Evolutionary conservation across 345 rosid genomes (phyloP), one percentile per base, ranked within the genome.

Genomic region (Rhodamnia rubescens): DNA sequence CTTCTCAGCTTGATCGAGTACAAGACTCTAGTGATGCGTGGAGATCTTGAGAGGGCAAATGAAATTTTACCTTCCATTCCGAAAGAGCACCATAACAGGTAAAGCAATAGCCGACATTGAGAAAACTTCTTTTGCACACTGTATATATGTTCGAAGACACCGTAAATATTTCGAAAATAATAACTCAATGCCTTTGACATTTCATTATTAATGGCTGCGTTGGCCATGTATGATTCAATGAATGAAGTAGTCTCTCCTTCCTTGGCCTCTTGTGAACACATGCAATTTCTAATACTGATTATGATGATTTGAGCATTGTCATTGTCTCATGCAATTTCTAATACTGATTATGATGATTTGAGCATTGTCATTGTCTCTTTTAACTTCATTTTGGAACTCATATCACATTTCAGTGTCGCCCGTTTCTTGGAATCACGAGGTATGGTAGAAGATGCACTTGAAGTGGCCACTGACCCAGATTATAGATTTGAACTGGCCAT

Each of bases 401-500:
- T 86, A 89, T 84, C 85, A 81, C 61, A 86, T 90, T 88, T 86
- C 85, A 98, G 99, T 89, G 99, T 98, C 91, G 99, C 99, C 82
- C 99, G 87, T 86, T 98, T 98, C 93, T 90, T 98, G 96, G 99
- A 98, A 92, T 95, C 99, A 59, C 94, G 99, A 74, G 98, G 98
- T 82, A 98, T 98, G 99, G 87, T 98, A 84, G 98, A 98, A 91
- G 94, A 94, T 75, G 99, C 99, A 87, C 87, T 98, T 83, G 99
- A 96, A 90, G 98, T 96, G 88, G 99, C 99, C n/a, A 96, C 97
- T 12, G 99, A 98, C 84, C 98, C 99, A 87, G 99, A 98, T 90
- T 98, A 98, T 90, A 94, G 92, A 91, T 98, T 98, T 88, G 99
- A 96, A 90, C 91, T 98, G 82, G 99, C 99, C 83, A 91, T 98